These are phyloP conservation scores for Globisporangium orthogonon DNA, from an alignment of 352 stramenopile genomes.

Conservation along the genomic window DNA sequence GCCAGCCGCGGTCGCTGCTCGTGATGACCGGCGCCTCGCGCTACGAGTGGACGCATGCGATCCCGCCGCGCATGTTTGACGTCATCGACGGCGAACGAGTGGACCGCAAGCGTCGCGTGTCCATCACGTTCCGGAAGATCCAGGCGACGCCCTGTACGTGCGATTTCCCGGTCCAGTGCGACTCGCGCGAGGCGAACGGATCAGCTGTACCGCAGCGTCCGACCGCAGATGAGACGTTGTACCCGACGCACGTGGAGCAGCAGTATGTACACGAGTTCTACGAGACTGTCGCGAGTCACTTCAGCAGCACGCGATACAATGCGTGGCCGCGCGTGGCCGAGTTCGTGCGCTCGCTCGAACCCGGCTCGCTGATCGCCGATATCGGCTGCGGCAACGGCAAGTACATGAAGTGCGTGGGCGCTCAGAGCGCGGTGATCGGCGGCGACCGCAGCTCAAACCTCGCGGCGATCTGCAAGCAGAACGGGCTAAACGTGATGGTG, in stretches of 20 bases:
- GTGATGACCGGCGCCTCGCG: constrained; percentile 80
- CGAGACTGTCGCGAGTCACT: constrained; percentile 76
- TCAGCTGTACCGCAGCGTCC: not conserved
- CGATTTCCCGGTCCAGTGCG: constrained; percentile 63
- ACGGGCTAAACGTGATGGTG: constrained; percentile 65
- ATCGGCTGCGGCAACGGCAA: constrained; percentile 86
- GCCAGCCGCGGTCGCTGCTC: constrained; percentile 67
- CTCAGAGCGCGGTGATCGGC: constrained; percentile 43
- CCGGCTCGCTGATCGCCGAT: constrained; percentile 66
- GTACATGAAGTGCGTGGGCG: constrained; percentile 82
- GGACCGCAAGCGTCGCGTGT: constrained; percentile 58
- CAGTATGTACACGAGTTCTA: constrained; percentile 86
- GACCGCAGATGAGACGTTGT: constrained; percentile 15
- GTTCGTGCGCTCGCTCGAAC: constrained; percentile 54
- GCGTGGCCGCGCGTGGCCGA: constrained; percentile 67
- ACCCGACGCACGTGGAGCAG: constrained; percentile 63
- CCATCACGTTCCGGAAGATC: constrained; percentile 87
- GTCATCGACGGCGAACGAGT: constrained; percentile 73
- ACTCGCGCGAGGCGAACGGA: constrained; percentile 12
- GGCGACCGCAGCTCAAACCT: constrained; percentile 64
- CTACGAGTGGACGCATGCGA: constrained; percentile 88
- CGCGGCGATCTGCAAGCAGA: constrained; percentile 52
- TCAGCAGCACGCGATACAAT: constrained; percentile 85
- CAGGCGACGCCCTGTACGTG: constrained; percentile 61
- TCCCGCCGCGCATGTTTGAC: constrained; percentile 78